Conservation (phyloP, 2,329 filamentous ascomycete species). For the Septoria linicola region DNA sequence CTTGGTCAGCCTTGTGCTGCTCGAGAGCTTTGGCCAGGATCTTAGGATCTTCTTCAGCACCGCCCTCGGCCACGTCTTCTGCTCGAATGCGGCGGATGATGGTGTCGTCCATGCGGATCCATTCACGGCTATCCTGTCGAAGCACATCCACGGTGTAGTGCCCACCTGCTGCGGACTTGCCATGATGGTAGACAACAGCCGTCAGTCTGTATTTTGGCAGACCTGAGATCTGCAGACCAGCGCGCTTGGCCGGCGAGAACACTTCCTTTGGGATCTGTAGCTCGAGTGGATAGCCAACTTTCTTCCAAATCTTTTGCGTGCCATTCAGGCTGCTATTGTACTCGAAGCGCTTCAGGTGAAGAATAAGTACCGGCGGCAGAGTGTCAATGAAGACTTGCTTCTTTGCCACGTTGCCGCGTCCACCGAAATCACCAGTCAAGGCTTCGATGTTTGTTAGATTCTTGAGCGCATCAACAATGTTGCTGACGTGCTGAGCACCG, state of each 20-base stretch:
- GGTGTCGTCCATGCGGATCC: constrained; percentile 95
- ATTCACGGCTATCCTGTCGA: constrained; percentile 90
- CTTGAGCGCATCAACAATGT: constrained; percentile 87
- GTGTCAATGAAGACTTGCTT: constrained; percentile 96
- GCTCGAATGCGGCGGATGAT: constrained; percentile 78
- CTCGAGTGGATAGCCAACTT: constrained; percentile 90
- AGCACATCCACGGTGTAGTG: constrained; percentile 98
- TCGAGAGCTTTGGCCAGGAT: constrained; percentile 65
- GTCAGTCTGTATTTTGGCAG: constrained; percentile 82
- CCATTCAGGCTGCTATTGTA: constrained; percentile 78
- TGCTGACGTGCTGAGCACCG: constrained; percentile 78
- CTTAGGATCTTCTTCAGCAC: constrained; percentile 75
- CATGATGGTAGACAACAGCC: constrained; percentile 94
- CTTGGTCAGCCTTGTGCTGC: constrained; percentile 60
- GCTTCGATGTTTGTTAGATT: constrained; percentile 80
- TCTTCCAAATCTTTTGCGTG: constrained; percentile 98
- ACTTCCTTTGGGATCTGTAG: constrained; percentile 90
- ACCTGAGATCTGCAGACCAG: constrained; percentile 51
- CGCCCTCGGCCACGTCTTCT: constrained; percentile 85
- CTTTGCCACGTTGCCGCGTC: constrained; percentile 70
- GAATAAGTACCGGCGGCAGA: constrained; percentile 83
- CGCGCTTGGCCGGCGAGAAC: constrained; percentile 73
- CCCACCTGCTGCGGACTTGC: constrained; percentile 91
- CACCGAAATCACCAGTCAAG: constrained; percentile 81
- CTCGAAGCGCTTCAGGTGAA: constrained; percentile 96